Evolutionary conservation across 2,329 filamentous ascomycete genomes (phyloP).

Genomic region (Sporothrix brasiliensis): DNA sequence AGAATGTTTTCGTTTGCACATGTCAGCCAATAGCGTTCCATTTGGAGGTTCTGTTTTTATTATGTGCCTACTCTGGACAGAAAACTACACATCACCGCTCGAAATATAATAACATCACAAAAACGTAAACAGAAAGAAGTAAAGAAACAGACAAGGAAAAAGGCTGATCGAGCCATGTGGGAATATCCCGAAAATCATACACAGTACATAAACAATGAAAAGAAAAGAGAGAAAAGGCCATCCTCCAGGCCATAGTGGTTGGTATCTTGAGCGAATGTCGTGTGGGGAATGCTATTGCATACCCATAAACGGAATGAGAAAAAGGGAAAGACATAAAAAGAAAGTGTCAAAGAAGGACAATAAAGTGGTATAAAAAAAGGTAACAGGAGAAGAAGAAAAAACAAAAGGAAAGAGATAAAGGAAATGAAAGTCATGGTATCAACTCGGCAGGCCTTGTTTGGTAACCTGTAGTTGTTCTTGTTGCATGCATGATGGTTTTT

Average conservation of each 20-base stretch:
- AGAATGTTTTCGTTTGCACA: background rate
- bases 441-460: background rate
- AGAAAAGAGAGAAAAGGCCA: background rate
- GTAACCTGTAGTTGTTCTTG: background rate
- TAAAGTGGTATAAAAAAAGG: background rate
- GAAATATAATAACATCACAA: too few relatives aligned
- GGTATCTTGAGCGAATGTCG: conserved; percentile 8
- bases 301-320: background rate
- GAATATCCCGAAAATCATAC: too few relatives aligned
- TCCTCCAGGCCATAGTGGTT: background rate
- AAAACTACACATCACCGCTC: too few relatives aligned
- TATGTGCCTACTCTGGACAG: too few relatives aligned
- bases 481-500: background rate
- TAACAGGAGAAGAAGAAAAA: background rate
- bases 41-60: too few relatives aligned
- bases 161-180: background rate
- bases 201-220: background rate
- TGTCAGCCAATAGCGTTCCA: too few relatives aligned
- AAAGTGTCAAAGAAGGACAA: background rate
- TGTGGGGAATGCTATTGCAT: background rate
- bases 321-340: conserved; percentile 9
- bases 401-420: background rate
- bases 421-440: too few relatives aligned
- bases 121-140: too few relatives aligned
- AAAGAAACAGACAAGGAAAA: background rate